Evolutionary conservation across 2,329 filamentous ascomycete genomes (phyloP).

Genomic region (Penicillium brasilianum): DNA sequence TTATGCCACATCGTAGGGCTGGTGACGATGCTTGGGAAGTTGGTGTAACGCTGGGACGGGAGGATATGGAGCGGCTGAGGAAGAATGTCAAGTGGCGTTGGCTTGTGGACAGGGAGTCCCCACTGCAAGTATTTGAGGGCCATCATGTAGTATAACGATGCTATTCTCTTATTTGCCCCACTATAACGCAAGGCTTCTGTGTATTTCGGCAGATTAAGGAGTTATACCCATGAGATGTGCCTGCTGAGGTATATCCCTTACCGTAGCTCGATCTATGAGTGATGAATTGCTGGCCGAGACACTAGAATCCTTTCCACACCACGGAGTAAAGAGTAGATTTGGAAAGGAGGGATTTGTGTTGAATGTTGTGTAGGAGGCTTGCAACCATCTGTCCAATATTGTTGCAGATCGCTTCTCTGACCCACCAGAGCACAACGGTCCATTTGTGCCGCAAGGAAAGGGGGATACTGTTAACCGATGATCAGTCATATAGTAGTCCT

Average conservation of each 20-base stretch:
- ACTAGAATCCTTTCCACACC: background rate
- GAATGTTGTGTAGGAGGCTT: background rate
- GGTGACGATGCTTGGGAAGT: conserved; percentile 4
- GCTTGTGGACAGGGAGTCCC: conserved; percentile 7
- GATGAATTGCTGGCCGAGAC: background rate
- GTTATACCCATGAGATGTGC: background rate
- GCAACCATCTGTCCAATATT: background rate
- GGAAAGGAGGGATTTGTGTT: background rate
- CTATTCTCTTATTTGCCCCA: background rate
- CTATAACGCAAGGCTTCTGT: background rate
- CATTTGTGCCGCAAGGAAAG: background rate
- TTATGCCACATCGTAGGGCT: conserved; percentile 5
- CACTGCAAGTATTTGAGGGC: conserved; percentile 6
- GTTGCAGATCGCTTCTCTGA: background rate
- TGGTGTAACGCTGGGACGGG: background rate
- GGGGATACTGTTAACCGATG: background rate
- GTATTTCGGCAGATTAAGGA: background rate
- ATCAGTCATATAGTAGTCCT: background rate
- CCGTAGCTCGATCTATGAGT: background rate
- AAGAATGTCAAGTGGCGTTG: conserved; percentile 4
- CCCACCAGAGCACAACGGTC: background rate
- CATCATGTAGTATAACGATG: background rate
- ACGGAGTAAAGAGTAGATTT: background rate
- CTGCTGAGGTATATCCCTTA: background rate
- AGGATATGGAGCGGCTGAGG: conserved; percentile 6